Evolutionary conservation across 2,329 filamentous ascomycete genomes (phyloP).

Genomic region (Intubia oerlemansii): DNA sequence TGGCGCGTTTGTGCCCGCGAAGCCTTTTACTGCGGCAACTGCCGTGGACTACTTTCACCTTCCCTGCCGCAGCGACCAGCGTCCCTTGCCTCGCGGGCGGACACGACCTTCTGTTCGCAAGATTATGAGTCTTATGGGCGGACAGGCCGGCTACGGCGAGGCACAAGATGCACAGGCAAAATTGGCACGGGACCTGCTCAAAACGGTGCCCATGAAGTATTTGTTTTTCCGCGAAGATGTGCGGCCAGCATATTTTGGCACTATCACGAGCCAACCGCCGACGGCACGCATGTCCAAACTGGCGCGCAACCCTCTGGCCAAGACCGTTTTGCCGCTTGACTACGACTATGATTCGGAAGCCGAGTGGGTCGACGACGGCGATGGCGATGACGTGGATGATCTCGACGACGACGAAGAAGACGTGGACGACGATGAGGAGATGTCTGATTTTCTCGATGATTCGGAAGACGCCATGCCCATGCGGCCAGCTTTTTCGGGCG

Average conservation of each 20-base stretch:
- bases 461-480: conserved; percentile 44
- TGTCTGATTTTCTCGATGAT: conserved; percentile 80
- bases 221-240: conserved; percentile 43
- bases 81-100: conserved; percentile 11
- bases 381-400: conserved; percentile 47
- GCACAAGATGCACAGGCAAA: conserved; percentile 18
- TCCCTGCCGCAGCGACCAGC: conserved; percentile 7
- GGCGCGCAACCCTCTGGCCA: conserved; percentile 29
- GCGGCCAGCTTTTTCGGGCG: conserved; percentile 38
- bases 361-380: conserved; percentile 62
- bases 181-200: conserved; percentile 20
- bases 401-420: conserved; percentile 50
- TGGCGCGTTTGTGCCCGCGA: conserved; percentile 17
- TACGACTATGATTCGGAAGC: conserved; percentile 78
- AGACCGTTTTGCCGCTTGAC: conserved; percentile 37
- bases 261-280: conserved; percentile 38
- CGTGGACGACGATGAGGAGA: conserved; percentile 49
- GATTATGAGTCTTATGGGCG: conserved; percentile 25
- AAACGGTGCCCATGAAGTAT: conserved; percentile 38
- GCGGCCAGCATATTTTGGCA: conserved; percentile 51
- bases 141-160: conserved; percentile 14
- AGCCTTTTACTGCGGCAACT: conserved; percentile 17
- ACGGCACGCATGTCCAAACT: conserved; percentile 27
- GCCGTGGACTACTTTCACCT: conserved; percentile 24
- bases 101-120: conserved; percentile 28